These are phyloP conservation scores for Viola odorata DNA, from an alignment of 345 rosid genomes.

Conservation along the genomic window DNA sequence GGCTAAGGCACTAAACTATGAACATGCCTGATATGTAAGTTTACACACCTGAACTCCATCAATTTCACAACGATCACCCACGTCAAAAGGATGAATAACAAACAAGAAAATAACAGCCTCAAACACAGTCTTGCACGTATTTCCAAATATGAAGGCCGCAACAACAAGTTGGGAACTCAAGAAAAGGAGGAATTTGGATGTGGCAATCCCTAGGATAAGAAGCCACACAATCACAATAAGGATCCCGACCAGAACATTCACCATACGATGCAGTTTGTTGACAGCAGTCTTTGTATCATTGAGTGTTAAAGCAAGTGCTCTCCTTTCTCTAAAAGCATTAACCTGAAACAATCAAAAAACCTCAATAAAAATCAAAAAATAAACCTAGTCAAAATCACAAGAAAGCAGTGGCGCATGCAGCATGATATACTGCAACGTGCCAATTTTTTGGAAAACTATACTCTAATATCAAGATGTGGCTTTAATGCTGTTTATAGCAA, in stretches of 20 bases:
- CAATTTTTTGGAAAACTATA: too few species aligned
- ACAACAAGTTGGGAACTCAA: conserved; percentile 27
- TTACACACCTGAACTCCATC: conserved; percentile 26
- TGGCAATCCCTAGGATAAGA: conserved; percentile 30
- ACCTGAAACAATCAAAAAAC: conserved; percentile 18
- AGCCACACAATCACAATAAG: conserved; percentile 24
- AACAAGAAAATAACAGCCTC: conserved; percentile 28
- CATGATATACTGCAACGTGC: background rate
- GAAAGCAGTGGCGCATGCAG: background rate
- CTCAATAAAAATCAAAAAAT: background rate
- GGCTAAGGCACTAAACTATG: background rate
- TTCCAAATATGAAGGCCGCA: conserved; percentile 26
- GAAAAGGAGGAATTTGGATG: conserved; percentile 21
- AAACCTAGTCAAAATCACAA: background rate
- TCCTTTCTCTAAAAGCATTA: conserved; percentile 28
- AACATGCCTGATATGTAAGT: background rate
- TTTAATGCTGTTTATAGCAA: background rate
- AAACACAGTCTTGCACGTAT: conserved; percentile 25
- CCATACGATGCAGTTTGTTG: conserved; percentile 23
- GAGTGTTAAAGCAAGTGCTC: conserved; percentile 26
- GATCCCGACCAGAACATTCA: conserved; percentile 21
- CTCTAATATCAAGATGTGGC: background rate
- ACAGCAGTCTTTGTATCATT: conserved; percentile 33
- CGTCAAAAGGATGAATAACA: conserved; percentile 27
- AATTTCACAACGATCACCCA: conserved; percentile 28